A percentile compares a stretch with the other conserved stretches of the same genome.
These are phyloP conservation scores for Populus pruinosa DNA, from an alignment of 345 rosid species.

Conservation along the genomic window DNA sequence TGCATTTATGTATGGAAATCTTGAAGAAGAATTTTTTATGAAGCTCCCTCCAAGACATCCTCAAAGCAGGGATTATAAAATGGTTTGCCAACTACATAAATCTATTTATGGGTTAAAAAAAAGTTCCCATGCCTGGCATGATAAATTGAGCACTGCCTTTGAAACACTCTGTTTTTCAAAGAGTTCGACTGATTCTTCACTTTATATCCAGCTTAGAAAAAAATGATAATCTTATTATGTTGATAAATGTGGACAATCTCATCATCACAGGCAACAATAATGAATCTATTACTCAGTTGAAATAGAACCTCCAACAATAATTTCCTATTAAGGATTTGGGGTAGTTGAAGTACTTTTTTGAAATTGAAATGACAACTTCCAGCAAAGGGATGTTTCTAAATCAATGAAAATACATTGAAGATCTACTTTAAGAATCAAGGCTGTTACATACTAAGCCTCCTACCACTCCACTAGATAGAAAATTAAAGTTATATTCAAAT, in stretches of 20 bases:
- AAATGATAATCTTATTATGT: not conserved
- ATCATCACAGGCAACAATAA: not conserved
- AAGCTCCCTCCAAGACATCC: not conserved
- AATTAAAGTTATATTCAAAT: accelerated
- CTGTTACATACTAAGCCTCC: accelerated
- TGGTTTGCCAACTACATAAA: too few relatives aligned
- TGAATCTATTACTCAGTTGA: not conserved
- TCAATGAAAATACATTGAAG: too few relatives aligned
- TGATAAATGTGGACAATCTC: not conserved
- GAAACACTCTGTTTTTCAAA: not conserved
- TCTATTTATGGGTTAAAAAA: too few relatives aligned
- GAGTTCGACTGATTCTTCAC: not conserved
- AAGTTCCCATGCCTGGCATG: too few relatives aligned
- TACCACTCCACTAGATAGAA: too few relatives aligned
- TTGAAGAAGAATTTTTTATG: not conserved
- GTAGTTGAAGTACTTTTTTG: too few relatives aligned
- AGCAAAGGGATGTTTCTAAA: too few relatives aligned
- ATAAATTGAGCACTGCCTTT: too few relatives aligned
- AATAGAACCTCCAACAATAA: not conserved
- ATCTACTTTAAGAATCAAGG: not conserved
- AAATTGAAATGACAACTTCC: too few relatives aligned
- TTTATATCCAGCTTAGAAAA: not conserved
- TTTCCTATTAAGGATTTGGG: not conserved
- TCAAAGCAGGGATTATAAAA: not conserved
- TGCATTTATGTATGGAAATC: not conserved